phyloP scores from a whole-genome alignment of 2,329 filamentous ascomycete species.

The Calonectria naviculata region DNA sequence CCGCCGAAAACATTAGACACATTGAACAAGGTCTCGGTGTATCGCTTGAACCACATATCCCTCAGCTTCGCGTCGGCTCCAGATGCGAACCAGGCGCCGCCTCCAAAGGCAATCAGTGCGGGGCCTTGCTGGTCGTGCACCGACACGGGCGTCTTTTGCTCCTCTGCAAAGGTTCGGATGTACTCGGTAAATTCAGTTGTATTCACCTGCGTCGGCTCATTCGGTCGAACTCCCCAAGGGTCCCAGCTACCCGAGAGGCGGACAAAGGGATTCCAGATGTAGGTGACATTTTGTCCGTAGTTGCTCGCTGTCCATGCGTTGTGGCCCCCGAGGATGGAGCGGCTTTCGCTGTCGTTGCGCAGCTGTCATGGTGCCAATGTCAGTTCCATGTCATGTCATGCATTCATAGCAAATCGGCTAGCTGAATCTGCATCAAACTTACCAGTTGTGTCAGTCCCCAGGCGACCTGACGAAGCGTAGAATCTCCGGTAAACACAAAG shows the following conservation, averaged over 20 bases:
- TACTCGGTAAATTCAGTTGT: background rate
- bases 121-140: background rate
- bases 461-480: conserved; percentile 67
- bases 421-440: background rate
- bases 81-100: conserved; percentile 5
- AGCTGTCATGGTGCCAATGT: background rate
- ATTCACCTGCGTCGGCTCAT: background rate
- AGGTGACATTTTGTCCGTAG: background rate
- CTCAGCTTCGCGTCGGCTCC: background rate
- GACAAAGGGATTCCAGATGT: background rate
- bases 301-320: background rate
- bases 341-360: background rate
- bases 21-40: conserved; percentile 29
- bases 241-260: background rate
- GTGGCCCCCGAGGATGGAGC: background rate
- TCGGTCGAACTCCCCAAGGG: background rate
- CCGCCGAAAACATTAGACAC: conserved; percentile 32
- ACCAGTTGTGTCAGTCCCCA: conserved; percentile 44
- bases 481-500: conserved; percentile 69
- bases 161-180: background rate
- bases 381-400: background rate
- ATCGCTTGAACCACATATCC: conserved; percentile 18
- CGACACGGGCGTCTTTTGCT: background rate
- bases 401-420: background rate
- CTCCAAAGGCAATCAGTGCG: background rate